Conservation (phyloP, 148 eudicot genomes). For the Tetragonia tetragonoides region DNA sequence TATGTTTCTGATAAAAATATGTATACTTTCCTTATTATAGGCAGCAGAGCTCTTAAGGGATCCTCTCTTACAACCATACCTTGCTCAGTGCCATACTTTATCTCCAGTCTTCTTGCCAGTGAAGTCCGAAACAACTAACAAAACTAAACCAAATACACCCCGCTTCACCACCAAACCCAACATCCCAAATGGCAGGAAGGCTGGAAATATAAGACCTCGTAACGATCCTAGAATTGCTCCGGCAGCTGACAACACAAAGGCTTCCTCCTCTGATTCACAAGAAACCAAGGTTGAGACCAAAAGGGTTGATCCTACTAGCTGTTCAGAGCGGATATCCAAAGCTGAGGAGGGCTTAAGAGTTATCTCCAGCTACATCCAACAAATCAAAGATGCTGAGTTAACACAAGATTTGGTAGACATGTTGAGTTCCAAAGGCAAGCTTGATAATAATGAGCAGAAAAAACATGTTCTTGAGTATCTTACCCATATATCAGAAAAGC, state of each 20-base stretch:
- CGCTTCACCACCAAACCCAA: conserved; percentile 15
- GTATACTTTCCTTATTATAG: conserved; percentile 13
- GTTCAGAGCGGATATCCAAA: conserved; percentile 39
- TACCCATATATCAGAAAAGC: conserved; percentile 29
- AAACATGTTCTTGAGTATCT: conserved; percentile 39
- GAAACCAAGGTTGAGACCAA: conserved; percentile 49
- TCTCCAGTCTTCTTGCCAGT: conserved; percentile 42
- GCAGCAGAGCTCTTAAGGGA: conserved; percentile 53
- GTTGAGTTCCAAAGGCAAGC: conserved; percentile 15
- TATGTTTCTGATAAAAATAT: background rate
- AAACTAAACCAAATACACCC: conserved; percentile 11
- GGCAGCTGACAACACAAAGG: conserved; percentile 29
- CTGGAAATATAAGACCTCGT: conserved; percentile 15
- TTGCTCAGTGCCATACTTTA: conserved; percentile 39
- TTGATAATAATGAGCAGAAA: conserved; percentile 23
- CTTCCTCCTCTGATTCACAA: conserved; percentile 42
- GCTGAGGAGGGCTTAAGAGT: conserved; percentile 42
- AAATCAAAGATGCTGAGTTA: conserved; percentile 38
- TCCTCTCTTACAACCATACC: conserved; percentile 54
- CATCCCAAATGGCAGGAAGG: conserved; percentile 12
- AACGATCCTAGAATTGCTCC: conserved; percentile 17
- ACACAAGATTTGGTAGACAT: conserved; percentile 25
- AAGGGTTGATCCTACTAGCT: conserved; percentile 48
- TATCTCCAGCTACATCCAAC: conserved; percentile 35
- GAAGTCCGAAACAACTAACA: conserved; percentile 32